Conservation (phyloP, 164 flowering plant genomes). For the Platanus orientalis region DNA sequence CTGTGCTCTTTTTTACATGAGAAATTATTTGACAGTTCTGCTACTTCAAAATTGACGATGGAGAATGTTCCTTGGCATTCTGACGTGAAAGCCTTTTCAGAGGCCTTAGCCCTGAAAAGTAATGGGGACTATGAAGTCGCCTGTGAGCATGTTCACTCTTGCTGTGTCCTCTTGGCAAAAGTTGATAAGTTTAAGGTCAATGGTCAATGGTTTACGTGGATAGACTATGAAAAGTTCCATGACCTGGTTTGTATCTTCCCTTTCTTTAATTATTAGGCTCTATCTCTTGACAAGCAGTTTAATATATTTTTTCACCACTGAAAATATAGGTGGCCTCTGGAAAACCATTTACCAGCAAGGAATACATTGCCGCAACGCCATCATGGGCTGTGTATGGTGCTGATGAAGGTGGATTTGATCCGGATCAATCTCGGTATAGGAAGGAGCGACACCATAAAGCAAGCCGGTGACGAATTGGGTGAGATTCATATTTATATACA, state of each 20-base stretch:
- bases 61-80: conserved; percentile 99
- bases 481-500: no score
- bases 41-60: conserved; percentile 97
- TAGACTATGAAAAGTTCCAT: conserved; percentile 95
- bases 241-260: conserved; percentile 55
- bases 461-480: neutral
- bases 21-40: conserved; percentile 46
- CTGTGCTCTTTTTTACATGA: neutral
- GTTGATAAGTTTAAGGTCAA: conserved; percentile 72
- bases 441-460: conserved; percentile 76
- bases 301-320: neutral
- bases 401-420: conserved; percentile 97
- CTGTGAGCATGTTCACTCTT: conserved; percentile 95
- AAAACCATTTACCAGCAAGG: conserved; percentile 65
- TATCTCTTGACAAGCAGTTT: neutral
- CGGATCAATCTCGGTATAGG: conserved; percentile 60
- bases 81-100: conserved; percentile 92
- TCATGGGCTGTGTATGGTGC: conserved; percentile 98
- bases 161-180: conserved; percentile 95
- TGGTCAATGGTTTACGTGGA: conserved; percentile 96
- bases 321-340: conserved; percentile 74
- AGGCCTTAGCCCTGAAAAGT: conserved; percentile 73
- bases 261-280: neutral
- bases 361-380: conserved; percentile 88
- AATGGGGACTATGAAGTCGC: conserved; percentile 91